Conservation (phyloP, 2,329 filamentous ascomycete species). For the Microcera coccophila region DNA sequence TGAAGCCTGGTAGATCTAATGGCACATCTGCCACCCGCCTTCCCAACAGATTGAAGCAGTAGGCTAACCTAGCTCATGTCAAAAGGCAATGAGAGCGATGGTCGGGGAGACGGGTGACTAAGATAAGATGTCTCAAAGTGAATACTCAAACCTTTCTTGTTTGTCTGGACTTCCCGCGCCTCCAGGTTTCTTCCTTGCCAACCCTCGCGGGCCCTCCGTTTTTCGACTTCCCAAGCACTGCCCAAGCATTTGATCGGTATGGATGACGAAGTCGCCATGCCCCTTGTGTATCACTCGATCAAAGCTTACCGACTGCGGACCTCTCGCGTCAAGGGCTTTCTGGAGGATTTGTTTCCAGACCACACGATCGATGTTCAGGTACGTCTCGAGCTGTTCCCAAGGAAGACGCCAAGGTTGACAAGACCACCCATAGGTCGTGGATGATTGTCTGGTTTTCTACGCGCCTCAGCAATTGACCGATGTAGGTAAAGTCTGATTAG, state of each 20-base stretch:
- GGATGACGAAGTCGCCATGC: background rate
- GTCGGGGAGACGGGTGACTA: background rate
- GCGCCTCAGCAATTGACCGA: background rate
- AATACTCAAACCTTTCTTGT: too few species aligned
- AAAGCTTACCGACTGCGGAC: constrained; percentile 7
- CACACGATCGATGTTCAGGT: constrained; percentile 8
- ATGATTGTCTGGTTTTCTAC: constrained; percentile 5
- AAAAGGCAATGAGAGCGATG: background rate
- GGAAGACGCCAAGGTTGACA: background rate
- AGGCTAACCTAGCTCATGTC: background rate
- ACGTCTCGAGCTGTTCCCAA: background rate
- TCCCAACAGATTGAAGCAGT: background rate
- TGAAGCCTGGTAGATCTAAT: background rate
- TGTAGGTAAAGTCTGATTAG: background rate
- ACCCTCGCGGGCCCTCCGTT: too few species aligned
- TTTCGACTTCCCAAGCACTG: background rate
- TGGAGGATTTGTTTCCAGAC: constrained; percentile 5
- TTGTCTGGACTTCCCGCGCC: too few species aligned
- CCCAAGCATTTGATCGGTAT: background rate
- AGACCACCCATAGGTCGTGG: background rate
- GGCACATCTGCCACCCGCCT: background rate
- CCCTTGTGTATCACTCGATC: constrained; percentile 2
- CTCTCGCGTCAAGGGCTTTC: background rate
- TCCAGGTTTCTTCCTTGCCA: too few species aligned
- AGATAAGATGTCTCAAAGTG: background rate